These are phyloP conservation scores for Scenedesmus sp. DNA, from an alignment of 163 green algal genomes.

Conservation along the genomic window DNA sequence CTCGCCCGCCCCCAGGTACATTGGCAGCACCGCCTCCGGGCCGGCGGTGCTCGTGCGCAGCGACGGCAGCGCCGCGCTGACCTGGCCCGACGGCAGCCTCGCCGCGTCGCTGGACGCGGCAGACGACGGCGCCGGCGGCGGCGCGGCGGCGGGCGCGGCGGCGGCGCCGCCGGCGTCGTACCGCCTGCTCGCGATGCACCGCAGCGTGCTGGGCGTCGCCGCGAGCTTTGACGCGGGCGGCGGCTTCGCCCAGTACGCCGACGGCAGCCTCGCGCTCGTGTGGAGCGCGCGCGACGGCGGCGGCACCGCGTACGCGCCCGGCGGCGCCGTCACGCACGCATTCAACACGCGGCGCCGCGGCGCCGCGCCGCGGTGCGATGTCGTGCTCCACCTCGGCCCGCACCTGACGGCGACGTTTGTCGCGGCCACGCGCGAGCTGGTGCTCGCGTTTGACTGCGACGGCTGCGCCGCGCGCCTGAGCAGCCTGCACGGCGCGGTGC, in stretches of 20 bases:
- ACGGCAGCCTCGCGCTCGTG: slow-evolving; percentile 31
- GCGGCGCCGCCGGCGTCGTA: not conserved
- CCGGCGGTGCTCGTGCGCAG: slow-evolving; percentile 35
- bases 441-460: slow-evolving; percentile 20
- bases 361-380: not conserved
- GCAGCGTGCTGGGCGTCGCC: slow-evolving; percentile 1
- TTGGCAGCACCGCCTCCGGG: not conserved
- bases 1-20: slow-evolving; percentile 8
- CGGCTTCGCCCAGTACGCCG: slow-evolving; percentile 37
- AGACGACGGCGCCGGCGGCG: not conserved
- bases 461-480: not conserved
- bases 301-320: slow-evolving; percentile 3
- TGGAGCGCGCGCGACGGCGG: slow-evolving; percentile 36
- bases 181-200: slow-evolving; percentile 43
- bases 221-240: slow-evolving; percentile 39
- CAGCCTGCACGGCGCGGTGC: slow-evolving; percentile 15
- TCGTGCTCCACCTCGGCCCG: slow-evolving; percentile 14
- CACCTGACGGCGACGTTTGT: not conserved
- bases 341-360: slow-evolving; percentile 27
- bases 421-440: slow-evolving; percentile 27
- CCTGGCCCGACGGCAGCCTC: slow-evolving; percentile 28
- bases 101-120: slow-evolving; percentile 9
- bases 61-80: slow-evolving; percentile 15
- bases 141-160: no score
- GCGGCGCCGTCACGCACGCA: slow-evolving; percentile 4